Base-by-base conservation (phyloP, 441 rosid genomes). In the Jatropha multifida region DNA sequence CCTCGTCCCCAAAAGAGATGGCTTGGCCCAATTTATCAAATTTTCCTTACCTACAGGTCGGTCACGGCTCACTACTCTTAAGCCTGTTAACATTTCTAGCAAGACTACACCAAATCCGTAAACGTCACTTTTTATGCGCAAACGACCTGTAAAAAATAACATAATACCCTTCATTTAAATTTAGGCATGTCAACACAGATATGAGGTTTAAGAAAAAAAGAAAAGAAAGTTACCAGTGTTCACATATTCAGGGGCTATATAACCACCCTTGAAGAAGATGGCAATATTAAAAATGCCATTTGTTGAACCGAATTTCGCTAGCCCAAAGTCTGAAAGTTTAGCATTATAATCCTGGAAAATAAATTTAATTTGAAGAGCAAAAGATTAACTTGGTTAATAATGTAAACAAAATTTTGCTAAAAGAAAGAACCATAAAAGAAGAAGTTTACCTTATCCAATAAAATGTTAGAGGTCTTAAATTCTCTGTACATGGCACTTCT, bases 81-180 rank as follows among this genome's bases (percentile, higher is more conserved):
- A 73, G 9, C 99, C 99, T 27, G 97, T 91, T 74, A 95, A 41
- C 71, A 95, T 51, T 78, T 95, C 98, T 13, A 95, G 82, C 12
- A 95, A 72, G 68, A 95, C 96, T 1, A 95, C 98, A 0, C 98
- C 99, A 32, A 95, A 95, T 0, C 99, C 99, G 49, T 90, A 93
- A 4, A 95, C 99, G 55, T 95, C 99, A 58, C 98, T 93, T 78
- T 80, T 82, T 61, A 95, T 88, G 46, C 93, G 90, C 76, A 95
- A 74, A 81, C 91, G 98, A 5, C 99, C 98, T 94, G 83, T 37
- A 37, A 54, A 20, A 20, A 13, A 4, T 42, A 42, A 42, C 4
- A 1, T 4, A 42, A 42, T 6, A 10, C 23, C 49, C 13, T 49
- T 49, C 44, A 54, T 8, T 52, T 52, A 7, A 55, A 41, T 23